Conservation (phyloP, 257 asterid species). For the Sherardia arvensis region DNA sequence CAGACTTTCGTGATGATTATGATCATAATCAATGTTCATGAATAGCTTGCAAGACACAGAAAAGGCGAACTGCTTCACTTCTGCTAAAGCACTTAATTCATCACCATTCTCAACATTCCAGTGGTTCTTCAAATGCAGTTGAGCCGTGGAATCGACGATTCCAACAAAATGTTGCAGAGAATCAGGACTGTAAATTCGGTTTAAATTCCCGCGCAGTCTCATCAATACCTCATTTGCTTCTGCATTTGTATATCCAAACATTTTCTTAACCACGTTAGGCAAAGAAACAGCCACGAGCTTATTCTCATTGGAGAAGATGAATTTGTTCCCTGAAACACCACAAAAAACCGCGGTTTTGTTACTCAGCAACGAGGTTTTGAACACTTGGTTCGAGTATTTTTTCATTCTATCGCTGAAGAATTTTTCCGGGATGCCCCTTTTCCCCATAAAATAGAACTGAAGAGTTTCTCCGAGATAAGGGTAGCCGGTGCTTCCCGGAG, state of each 20-base stretch:
- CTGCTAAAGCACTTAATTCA: not conserved
- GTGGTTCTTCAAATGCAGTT: not conserved
- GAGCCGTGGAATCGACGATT: not conserved
- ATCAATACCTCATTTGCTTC: not conserved
- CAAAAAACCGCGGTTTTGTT: not conserved
- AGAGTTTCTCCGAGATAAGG: constrained; percentile 1
- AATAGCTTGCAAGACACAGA: not conserved
- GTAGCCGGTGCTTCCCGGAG: not conserved
- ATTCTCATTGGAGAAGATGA: not conserved
- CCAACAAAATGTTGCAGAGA: not conserved
- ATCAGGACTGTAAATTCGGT: not conserved
- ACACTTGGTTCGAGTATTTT: not conserved
- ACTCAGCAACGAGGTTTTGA: not conserved
- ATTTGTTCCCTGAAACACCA: not conserved
- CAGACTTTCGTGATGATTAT: too few species aligned
- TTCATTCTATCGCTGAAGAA: not conserved
- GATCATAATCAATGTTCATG: not conserved
- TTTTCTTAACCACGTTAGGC: not conserved
- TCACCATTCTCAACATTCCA: not conserved
- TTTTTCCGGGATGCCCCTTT: not conserved
- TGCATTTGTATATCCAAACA: not conserved
- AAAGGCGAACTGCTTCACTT: not conserved
- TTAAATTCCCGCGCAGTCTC: not conserved
- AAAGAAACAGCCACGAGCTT: not conserved
- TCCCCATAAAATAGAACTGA: not conserved